Percentiles rank a stretch among this genome's conserved stretches.
These are phyloP conservation scores for Fusarium continuum DNA, from an alignment of 2,329 filamentous ascomycete genomes.

Conservation along the genomic window DNA sequence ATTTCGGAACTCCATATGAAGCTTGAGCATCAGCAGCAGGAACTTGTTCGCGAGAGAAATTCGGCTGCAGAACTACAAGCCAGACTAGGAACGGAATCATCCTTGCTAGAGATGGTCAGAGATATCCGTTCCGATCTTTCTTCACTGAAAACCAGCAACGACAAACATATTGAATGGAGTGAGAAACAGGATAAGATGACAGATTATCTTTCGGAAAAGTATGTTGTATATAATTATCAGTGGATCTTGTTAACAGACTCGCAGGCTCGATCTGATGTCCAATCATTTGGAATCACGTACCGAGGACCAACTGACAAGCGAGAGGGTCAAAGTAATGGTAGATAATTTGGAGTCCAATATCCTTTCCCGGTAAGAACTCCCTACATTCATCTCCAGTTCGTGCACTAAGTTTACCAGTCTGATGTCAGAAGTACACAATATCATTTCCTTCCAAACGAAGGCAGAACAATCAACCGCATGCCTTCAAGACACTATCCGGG, in stretches of 20 bases:
- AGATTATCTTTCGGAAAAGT: constrained; percentile 33
- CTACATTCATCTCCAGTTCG: neutral
- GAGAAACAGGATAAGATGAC: constrained; percentile 2
- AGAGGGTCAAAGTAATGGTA: constrained; percentile 9
- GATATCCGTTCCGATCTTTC: constrained; percentile 33
- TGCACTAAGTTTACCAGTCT: constrained; percentile 17
- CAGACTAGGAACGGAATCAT: constrained; percentile 24
- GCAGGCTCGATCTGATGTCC: constrained; percentile 27
- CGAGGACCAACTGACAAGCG: neutral
- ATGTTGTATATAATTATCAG: neutral
- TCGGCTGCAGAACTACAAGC: constrained; percentile 6
- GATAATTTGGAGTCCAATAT: constrained; percentile 27
- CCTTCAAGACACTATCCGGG: constrained; percentile 2
- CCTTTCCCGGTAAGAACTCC: constrained; percentile 24
- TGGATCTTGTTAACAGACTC: neutral
- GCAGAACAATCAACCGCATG: constrained; percentile 5
- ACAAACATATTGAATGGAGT: neutral
- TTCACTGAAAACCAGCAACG: constrained; percentile 19
- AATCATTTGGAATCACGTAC: constrained; percentile 1
- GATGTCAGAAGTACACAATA: constrained; percentile 21
- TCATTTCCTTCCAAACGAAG: constrained; percentile 15
- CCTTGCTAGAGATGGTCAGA: constrained; percentile 12
- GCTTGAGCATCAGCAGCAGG: constrained; percentile 32
- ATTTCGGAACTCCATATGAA: constrained; percentile 39
- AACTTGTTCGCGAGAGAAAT: constrained; percentile 16